Base-by-base conservation (phyloP, 2,329 filamentous ascomycete genomes). In the Fusarium nygamai region DNA sequence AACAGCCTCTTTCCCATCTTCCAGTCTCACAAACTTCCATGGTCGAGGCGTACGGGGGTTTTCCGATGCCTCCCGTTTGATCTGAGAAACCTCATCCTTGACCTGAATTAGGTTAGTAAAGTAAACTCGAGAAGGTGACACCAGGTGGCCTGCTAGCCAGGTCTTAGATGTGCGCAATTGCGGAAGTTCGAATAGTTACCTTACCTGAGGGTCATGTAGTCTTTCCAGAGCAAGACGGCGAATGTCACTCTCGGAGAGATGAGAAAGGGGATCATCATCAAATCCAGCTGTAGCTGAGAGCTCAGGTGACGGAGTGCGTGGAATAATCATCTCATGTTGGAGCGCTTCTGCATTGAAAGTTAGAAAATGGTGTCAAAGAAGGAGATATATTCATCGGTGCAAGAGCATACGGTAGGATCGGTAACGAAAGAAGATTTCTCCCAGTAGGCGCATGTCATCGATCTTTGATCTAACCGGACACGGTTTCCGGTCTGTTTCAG, bases 301-400 rank as follows among this genome's bases (percentile, higher is more conserved):
- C 36, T 36, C 31, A 3, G 58, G 51, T 6, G 72, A 53, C 3
- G 74, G 65, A 13, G 69, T 65, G 22, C 59, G 71, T 47, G 76
- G 77, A 3, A 80, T 71, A 8, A 80, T 72, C 69, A 78, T 65
- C 44, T 74, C 69, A 10, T 51, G 58, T 24, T 77, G 67, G 12
- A 80, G 67, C 0, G 72, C 71, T 41, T 71, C 79, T 80, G 34
- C 19, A 19, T 24, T 10, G 7, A 8, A 36, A 22, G 22, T 65
- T 14, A 74, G 56, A n/a, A 7, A 22, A 14, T 12, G 10, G 17
- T 6, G 11, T 6, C 2, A 3, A 4, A 22, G 7, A 22, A 5
- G n/a, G 10, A 12, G 16, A 22, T 53, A 16, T 20, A 17, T 27
- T 6, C 11, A 19, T 19, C 3, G 10, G 31, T 17, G 9, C 1